A percentile compares a stretch with the other conserved stretches of the same genome.
phyloP scores from a whole-genome alignment of 768 basidiomycete species.

The Suillus bovinus region DNA sequence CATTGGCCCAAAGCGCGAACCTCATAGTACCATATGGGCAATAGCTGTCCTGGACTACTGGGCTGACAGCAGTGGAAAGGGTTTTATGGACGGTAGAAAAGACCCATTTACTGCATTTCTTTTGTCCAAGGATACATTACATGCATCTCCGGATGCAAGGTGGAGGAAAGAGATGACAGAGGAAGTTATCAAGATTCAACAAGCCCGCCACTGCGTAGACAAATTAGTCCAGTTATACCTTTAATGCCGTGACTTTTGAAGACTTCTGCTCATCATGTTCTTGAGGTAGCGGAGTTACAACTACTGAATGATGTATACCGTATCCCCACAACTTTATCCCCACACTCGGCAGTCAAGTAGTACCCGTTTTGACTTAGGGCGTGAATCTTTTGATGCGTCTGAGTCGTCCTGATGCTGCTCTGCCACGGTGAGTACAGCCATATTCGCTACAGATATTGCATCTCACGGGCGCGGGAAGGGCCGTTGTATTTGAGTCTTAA shows the following conservation, averaged over 20 bases:
- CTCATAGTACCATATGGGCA: not conserved
- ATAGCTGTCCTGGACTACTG: constrained; percentile 14
- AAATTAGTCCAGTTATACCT: not conserved
- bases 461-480: not conserved
- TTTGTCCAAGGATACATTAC: not conserved
- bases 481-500: not conserved
- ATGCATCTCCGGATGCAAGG: not conserved
- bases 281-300: not conserved
- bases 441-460: not conserved
- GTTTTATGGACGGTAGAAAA: not conserved
- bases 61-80: not conserved
- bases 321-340: too few relatives aligned
- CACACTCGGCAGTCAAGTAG: not conserved
- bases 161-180: constrained; percentile 11
- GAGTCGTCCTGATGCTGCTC: not conserved
- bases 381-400: constrained; percentile 5
- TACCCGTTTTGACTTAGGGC: too few relatives aligned
- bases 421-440: not conserved
- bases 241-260: not conserved
- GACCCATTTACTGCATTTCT: constrained; percentile 8
- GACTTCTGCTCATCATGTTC: not conserved
- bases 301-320: too few relatives aligned
- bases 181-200: not conserved
- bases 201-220: not conserved
- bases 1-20: not conserved